Base-by-base conservation (phyloP, 1,284 basidiomycete genomes). In the Thelephora terrestris region DNA sequence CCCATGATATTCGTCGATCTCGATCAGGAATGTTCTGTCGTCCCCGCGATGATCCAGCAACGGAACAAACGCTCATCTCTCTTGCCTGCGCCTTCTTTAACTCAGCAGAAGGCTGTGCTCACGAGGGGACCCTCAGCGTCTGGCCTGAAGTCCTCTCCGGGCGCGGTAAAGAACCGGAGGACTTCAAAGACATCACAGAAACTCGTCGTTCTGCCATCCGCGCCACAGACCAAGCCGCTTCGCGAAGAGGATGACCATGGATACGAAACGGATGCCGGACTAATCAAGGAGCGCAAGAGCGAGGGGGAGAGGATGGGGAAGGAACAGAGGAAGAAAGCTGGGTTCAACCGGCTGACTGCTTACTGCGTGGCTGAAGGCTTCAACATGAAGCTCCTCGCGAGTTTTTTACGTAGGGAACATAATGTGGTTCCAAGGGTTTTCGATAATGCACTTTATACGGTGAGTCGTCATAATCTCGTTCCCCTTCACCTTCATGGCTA, bases 111-210 rank as follows among this genome's bases (percentile, higher is more conserved):
- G 9, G 2, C 39, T 18, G 10, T 25, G 25, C 21, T 42, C 1
- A 45, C 55, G 6, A 57, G 61, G 9, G 52, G 61, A 12, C 56
- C 62, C 2, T 64, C 63, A 1, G 47, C 57, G 10, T 57, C 63
- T 4, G 62, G 61, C 1, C 49, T 63, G 7, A 61, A 59, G 25
- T 55, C 61, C 6, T 59, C 60, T 1, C 47, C 59, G 1, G 63
- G 61, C 1, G 57, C 53, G 4, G 49, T 58, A 1, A 62, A 63
- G 44, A 64, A 82, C 50, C 69, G 90, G 65, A 76, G 93, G 43
- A 87, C 90, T 0, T 92, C 90, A 14, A 97, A 97, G 69, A 92
- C 87, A 1, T 87, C 84, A 0, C 91, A 94, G 57, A 91, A 91
- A 61, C 89, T 95, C 55, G 91, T 97, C 5, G 74, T 93, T 18